These are phyloP conservation scores for Corymbia citriodora DNA, from an alignment of 441 rosid species.

Conservation along the genomic window DNA sequence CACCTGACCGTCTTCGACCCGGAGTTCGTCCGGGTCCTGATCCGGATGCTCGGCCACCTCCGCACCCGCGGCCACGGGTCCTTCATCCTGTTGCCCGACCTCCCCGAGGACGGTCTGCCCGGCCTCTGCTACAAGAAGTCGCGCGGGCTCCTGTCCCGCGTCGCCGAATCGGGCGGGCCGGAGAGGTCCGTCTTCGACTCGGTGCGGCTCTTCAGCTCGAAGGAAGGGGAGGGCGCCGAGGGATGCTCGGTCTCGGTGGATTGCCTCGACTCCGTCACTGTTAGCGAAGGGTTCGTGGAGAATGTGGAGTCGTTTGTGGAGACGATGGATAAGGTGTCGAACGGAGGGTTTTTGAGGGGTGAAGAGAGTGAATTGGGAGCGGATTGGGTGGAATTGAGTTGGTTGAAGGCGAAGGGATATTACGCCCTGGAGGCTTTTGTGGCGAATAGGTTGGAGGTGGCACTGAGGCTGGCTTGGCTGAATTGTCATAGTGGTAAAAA, in stretches of 20 bases:
- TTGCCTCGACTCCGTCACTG: slow-evolving; percentile 60
- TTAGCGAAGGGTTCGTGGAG: slow-evolving; percentile 49
- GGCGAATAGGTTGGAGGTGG: slow-evolving; percentile 82
- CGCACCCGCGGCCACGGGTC: slow-evolving; percentile 57
- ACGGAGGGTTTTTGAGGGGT: slow-evolving; percentile 74
- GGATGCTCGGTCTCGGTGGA: slow-evolving; percentile 50
- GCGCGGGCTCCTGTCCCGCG: slow-evolving; percentile 68
- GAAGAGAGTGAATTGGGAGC: slow-evolving; percentile 66
- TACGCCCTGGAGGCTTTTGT: slow-evolving; percentile 79
- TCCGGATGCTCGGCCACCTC: slow-evolving; percentile 74
- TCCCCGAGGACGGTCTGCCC: slow-evolving; percentile 60
- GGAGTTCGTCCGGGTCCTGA: slow-evolving; percentile 46
- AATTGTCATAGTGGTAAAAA: slow-evolving; percentile 57
- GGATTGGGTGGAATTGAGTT: slow-evolving; percentile 82
- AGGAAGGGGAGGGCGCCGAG: slow-evolving; percentile 52
- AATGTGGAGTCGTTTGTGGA: slow-evolving; percentile 67
- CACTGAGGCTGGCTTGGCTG: slow-evolving; percentile 89
- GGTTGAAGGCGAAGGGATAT: slow-evolving; percentile 93
- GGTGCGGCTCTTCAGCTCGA: slow-evolving; percentile 53
- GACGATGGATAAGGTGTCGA: slow-evolving; percentile 63
- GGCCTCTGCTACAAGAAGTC: slow-evolving; percentile 77
- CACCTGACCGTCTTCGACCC: slow-evolving; percentile 64
- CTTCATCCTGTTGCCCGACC: slow-evolving; percentile 86
- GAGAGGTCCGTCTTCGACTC: slow-evolving; percentile 56
- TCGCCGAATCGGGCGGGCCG: slow-evolving; percentile 44